Evolutionary conservation across 768 basidiomycete genomes (phyloP), one percentile per base, ranked within the genome.

Genomic region (Suillus subalutaceus): DNA sequence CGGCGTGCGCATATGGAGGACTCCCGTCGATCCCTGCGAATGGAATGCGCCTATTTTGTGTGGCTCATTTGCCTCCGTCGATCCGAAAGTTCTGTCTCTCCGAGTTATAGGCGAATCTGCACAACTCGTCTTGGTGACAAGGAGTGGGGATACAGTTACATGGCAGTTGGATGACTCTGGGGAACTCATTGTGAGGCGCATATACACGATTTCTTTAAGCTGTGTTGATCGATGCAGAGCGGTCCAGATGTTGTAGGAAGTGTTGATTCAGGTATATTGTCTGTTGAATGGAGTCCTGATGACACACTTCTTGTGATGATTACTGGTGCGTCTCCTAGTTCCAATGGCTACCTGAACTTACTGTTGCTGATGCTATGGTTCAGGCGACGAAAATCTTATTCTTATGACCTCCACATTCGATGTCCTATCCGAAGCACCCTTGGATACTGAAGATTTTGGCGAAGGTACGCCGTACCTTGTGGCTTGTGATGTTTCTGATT

Each of bases 201-300:
- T 32, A 20, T 7, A 1, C 20, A 43, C 35, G 4, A 18, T 64
- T 10, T 26, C 4, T 3, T 23, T 8, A 9, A 32, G 18, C 16
- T 63, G 6, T 37, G 37, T 18, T 63, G 30, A 30, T 65, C 43
- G 59, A 50, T 62, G 59, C 65, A 73, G 75, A 68, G 73, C 64
- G 69, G 69, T 65, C 65, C 86, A 53, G 93, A 96, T 69, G 85
- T 94, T 16, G 90, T 96, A 63, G 97, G 97, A 18, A 89, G 90
- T 0, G 87, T 99, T 8, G 96, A 97, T 64, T 82, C 88, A 13
- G 95, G 93, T 0, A 90, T 99, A 60, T 77, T 87, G 38, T 89
- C 90, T 1, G 96, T 93, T 13, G 81, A 86, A 15, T 99, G 97
- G 96, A 90, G 90, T 68, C 94, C 97, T 5, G 97, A 99, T 75